A percentile compares a stretch with the other conserved stretches of the same genome.
These are phyloP conservation scores for Cryptococcus sp. DNA, from an alignment of 1,284 basidiomycete genomes.

Conservation along the genomic window DNA sequence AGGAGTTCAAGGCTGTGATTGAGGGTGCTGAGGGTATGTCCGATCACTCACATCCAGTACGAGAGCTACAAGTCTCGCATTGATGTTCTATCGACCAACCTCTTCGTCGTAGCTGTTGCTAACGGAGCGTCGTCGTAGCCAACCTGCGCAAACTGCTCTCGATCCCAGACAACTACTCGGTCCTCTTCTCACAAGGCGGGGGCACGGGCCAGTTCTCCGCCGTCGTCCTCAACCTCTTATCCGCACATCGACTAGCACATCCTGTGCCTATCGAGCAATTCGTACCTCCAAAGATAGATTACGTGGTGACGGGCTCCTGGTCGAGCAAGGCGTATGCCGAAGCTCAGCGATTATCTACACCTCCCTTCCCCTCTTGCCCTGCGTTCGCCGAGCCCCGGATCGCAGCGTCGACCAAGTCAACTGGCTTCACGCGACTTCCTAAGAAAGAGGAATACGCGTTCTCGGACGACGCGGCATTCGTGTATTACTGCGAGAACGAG, in stretches of 20 bases:
- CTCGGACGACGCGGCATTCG: slow-evolving; percentile 73
- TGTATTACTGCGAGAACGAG: slow-evolving; percentile 99
- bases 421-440: slow-evolving; percentile 80
- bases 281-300: slow-evolving; percentile 64
- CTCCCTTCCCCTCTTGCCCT: slow-evolving; percentile 37
- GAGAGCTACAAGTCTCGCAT: not conserved
- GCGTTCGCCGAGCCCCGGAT: slow-evolving; percentile 64
- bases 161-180: slow-evolving; percentile 78
- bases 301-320: slow-evolving; percentile 89
- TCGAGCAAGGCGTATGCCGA: slow-evolving; percentile 82
- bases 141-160: slow-evolving; percentile 72
- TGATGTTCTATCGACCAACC: not conserved
- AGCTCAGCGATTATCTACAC: slow-evolving; percentile 65
- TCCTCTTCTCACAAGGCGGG: slow-evolving; percentile 91
- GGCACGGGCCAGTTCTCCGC: slow-evolving; percentile 87
- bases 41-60: not conserved
- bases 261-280: slow-evolving; percentile 48
- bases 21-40: slow-evolving; percentile 62
- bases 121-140: slow-evolving; percentile 32
- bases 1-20: slow-evolving; percentile 77
- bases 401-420: slow-evolving; percentile 67
- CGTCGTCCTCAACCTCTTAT: slow-evolving; percentile 80
- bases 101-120: not conserved
- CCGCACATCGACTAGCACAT: slow-evolving; percentile 61
- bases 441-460: slow-evolving; percentile 73